Evolutionary conservation across 306 rosid genomes (phyloP), one percentile per base, ranked within the genome.

Genomic region (Prunus armeniaca): DNA sequence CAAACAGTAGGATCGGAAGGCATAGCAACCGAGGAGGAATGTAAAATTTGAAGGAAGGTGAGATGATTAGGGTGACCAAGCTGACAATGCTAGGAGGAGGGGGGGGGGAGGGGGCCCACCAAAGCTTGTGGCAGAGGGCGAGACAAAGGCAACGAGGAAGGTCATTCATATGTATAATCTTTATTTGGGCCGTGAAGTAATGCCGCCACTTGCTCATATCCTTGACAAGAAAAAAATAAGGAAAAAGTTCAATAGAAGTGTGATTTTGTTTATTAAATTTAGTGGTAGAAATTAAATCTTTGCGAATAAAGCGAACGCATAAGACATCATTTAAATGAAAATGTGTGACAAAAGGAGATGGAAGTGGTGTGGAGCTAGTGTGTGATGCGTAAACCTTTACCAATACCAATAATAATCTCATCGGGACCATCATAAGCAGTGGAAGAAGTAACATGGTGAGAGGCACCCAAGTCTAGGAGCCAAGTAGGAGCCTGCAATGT

Each of bases 331-430:
- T 1, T 11, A 62, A 13, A 12, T 0, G 2, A 62, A 62, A 24
- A 0, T 0, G 8, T 28, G 18, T 2, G 19, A 9, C 6, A 1
- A 2, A 27, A 0, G 6, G 2, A 12, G n/a, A n/a, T n/a, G n/a
- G n/a, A n/a, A n/a, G n/a, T n/a, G n/a, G n/a, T n/a, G 10, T 4
- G 57, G 57, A 52, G 17, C 57, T 20, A 52, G 5, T 52, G 22
- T 1, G 57, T 52, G 19, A 52, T 17, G 3, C 12, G 9, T 3
- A n/a, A 54, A n/a, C 25, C 25, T 54, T 54, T 15, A 30, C 68
- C 68, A 30, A 14, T 19, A 27, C 5, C 46, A 25, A 64, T 64
- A 14, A 64, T 32, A 15, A 64, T 64, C 5, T 30, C 24, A 27
- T 64, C 2, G 4, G 19, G 68, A 9, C 68, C 47, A 64, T 64